A percentile compares a stretch with the other conserved stretches of the same genome.
phyloP scores from a whole-genome alignment of 177 flowering plant species.

The Vitis hybrid region DNA sequence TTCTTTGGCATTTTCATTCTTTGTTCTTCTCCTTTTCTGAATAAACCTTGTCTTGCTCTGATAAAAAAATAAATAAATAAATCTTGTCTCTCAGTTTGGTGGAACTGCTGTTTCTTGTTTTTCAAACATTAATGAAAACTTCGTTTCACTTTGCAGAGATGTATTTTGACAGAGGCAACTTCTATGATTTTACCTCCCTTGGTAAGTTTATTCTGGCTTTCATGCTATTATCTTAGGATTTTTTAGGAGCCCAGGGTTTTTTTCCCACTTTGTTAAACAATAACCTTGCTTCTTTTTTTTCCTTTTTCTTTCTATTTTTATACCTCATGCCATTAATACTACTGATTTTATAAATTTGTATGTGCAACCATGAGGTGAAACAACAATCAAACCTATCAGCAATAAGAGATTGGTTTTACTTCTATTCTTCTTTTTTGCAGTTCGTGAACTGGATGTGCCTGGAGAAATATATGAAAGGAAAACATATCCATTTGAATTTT shows the following conservation, averaged over 20 bases:
- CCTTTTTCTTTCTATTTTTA: neutral
- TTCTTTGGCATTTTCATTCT: too few relatives aligned
- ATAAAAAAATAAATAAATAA: too few relatives aligned
- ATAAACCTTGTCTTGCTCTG: too few relatives aligned
- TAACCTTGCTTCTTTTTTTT: neutral
- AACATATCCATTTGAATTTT: conserved; percentile 89
- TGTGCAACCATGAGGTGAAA: too few relatives aligned
- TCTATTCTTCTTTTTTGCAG: conserved; percentile 40
- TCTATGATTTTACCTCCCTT: conserved; percentile 93
- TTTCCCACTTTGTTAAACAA: neutral
- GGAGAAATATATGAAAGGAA: conserved; percentile 93
- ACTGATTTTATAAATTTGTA: too few relatives aligned
- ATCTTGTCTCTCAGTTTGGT: too few relatives aligned
- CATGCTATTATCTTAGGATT: neutral
- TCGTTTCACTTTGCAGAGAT: conserved; percentile 58
- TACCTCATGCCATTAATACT: neutral
- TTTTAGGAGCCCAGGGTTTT: neutral
- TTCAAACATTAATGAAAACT: too few relatives aligned
- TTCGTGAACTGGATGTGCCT: conserved; percentile 93
- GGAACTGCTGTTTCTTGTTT: too few relatives aligned
- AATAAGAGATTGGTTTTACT: neutral
- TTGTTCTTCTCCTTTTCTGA: too few relatives aligned
- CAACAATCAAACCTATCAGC: neutral
- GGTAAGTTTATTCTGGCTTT: conserved; percentile 47
- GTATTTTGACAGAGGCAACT: conserved; percentile 89